Evolutionary conservation across 2,329 filamentous ascomycete genomes (phyloP), one percentile per base, ranked within the genome.

Genomic region (Trichoderma koningii): DNA sequence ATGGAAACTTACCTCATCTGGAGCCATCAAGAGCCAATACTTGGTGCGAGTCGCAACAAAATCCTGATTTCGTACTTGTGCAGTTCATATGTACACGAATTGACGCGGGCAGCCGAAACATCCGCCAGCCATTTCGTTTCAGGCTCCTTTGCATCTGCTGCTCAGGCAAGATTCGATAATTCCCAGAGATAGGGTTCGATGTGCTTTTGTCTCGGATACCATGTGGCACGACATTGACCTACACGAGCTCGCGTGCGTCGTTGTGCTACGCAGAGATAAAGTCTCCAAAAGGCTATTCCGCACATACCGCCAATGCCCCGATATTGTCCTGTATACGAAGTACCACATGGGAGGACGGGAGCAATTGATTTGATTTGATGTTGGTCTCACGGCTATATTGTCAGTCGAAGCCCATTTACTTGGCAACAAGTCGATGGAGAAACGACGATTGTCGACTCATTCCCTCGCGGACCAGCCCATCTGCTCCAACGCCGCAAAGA

Each of bases 161-260:
- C 63, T 45, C 44, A 63, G 14, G 45, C 56, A 55, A 48, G 21
- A 23, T 26, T 34, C n/a, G 30, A 55, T 47, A 55, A 30, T 61
- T 56, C 44, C 57, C 51, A 63, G 44, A 56, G 64, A 63, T 66
- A 52, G 61, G 64, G 64, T 66, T 66, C 61, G 64, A 56, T 63
- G 50, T 63, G 56, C 52, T 53, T 51, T 50, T 66, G 64, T 66
- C 64, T 66, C 64, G 64, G 64, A 57, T 66, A 55, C 9, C 30
- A n/a, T n/a, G 60, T 66, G 41, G 23, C 44, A 66, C 64, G 28
- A 19, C 64, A 57, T 53, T 17, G 61, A 47, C 64, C 47, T 63
- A 66, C 64, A 66, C 64, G 64, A 66, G 51, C 64, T 63, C 52
- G 52, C 51, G 64, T 66, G 64, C 64, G 44, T 66, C 64, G 42